phyloP scores from a whole-genome alignment of 2,329 filamentous ascomycete species.

The Thielaviopsis euricoi region DNA sequence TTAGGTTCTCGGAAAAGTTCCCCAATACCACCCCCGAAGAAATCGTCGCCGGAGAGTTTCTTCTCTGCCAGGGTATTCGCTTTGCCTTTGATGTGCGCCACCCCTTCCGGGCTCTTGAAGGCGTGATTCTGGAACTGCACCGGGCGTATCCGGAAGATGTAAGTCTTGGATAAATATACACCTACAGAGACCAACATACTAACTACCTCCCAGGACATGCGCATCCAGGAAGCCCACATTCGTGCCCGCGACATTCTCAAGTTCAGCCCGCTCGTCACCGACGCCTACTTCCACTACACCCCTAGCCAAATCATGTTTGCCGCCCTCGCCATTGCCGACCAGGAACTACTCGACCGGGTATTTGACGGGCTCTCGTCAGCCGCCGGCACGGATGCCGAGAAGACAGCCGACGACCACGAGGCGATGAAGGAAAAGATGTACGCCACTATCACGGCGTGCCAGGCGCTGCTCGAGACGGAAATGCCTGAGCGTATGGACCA shows the following conservation, averaged over 20 bases:
- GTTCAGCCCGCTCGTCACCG: constrained; percentile 68
- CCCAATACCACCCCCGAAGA: constrained; percentile 59
- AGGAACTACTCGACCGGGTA: constrained; percentile 32
- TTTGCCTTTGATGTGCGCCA: constrained; percentile 91
- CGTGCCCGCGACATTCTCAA: constrained; percentile 59
- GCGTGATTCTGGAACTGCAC: constrained; percentile 66
- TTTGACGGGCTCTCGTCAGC: constrained; percentile 16
- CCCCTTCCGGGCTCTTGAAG: constrained; percentile 75
- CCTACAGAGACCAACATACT: too few relatives aligned
- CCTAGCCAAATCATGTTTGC: constrained; percentile 88
- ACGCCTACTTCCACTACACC: constrained; percentile 93
- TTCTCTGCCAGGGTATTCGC: constrained; percentile 78
- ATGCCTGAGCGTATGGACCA: constrained; percentile 36
- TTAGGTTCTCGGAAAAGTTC: constrained; percentile 49
- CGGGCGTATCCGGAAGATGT: constrained; percentile 47
- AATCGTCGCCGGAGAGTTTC: constrained; percentile 79
- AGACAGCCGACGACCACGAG: constrained; percentile 16
- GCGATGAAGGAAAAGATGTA: constrained; percentile 31
- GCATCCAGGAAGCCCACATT: constrained; percentile 48
- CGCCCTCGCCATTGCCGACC: constrained; percentile 60
- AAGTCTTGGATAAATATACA: too few relatives aligned
- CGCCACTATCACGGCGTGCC: constrained; percentile 31
- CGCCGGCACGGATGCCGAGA: constrained; percentile 17
- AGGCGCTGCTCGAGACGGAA: constrained; percentile 38
- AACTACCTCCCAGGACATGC: constrained; percentile 19